phyloP scores from a whole-genome alignment of 2,329 filamentous ascomycete species.

The Epichloe hybrida region DNA sequence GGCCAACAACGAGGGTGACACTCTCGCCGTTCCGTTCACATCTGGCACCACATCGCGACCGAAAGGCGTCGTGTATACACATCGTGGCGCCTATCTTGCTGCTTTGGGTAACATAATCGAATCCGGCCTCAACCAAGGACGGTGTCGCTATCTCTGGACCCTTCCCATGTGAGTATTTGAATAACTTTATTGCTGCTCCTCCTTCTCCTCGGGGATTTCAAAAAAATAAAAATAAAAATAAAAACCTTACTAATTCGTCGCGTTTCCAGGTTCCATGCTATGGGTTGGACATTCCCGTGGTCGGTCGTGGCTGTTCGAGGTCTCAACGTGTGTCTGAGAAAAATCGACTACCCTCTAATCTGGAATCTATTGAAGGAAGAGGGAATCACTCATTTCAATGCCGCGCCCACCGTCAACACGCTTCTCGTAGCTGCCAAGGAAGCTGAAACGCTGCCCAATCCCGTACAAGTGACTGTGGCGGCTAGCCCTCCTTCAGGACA shows the following conservation, averaged over 20 bases:
- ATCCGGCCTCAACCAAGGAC: constrained; percentile 62
- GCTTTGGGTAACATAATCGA: constrained; percentile 79
- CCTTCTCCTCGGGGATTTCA: no score
- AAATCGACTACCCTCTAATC: constrained; percentile 88
- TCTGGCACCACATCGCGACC: constrained; percentile 83
- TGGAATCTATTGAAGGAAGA: constrained; percentile 82
- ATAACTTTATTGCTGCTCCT: no score
- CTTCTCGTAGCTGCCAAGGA: constrained; percentile 70
- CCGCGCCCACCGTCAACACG: constrained; percentile 92
- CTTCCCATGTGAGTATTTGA: constrained; percentile 58
- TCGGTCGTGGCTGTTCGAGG: constrained; percentile 82
- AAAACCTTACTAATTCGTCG: background rate
- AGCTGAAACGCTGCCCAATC: constrained; percentile 53
- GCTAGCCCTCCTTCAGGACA: constrained; percentile 81
- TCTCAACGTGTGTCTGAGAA: constrained; percentile 88
- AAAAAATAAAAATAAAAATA: no score
- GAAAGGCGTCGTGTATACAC: constrained; percentile 87
- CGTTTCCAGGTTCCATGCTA: constrained; percentile 44
- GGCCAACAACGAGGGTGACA: constrained; percentile 60
- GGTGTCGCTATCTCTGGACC: constrained; percentile 81
- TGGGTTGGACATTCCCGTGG: constrained; percentile 86
- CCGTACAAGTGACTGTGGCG: constrained; percentile 81
- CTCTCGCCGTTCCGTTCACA: constrained; percentile 84
- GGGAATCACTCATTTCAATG: constrained; percentile 86
- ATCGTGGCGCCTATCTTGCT: constrained; percentile 77